These are phyloP conservation scores for Stellera chamaejasme DNA, from an alignment of 345 rosid genomes.

Conservation along the genomic window DNA sequence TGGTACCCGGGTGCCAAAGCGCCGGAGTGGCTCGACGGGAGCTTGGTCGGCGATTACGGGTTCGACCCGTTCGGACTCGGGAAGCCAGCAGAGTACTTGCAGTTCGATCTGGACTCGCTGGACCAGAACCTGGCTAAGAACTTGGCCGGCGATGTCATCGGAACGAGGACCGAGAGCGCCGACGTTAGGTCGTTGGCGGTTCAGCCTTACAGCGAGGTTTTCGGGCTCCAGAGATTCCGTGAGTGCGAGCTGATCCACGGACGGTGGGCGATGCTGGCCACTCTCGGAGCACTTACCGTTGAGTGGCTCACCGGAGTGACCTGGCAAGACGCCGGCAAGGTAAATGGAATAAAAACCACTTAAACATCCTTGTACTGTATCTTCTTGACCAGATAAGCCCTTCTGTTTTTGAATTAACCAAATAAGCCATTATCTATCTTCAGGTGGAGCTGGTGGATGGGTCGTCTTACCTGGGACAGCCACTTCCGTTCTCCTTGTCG, in stretches of 20 bases:
- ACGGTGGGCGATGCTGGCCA: constrained; percentile 80
- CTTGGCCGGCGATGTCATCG: constrained; percentile 42
- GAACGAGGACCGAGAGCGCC: constrained; percentile 36
- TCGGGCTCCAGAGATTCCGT: constrained; percentile 67
- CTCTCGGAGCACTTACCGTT: constrained; percentile 61
- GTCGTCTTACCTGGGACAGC: constrained; percentile 87
- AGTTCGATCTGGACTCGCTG: constrained; percentile 59
- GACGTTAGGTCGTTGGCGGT: constrained; percentile 61
- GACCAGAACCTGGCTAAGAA: constrained; percentile 77
- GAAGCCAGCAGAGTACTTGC: constrained; percentile 68
- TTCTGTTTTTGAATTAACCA: no score
- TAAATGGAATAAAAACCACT: constrained; percentile 1
- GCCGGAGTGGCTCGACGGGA: constrained; percentile 60
- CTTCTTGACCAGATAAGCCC: background rate
- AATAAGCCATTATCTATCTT: background rate
- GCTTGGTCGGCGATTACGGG: constrained; percentile 66
- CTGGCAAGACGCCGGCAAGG: constrained; percentile 88
- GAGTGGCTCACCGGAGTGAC: constrained; percentile 75
- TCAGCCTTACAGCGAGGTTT: constrained; percentile 70
- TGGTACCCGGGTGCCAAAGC: constrained; percentile 73
- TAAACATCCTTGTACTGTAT: no score
- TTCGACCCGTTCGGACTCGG: constrained; percentile 74
- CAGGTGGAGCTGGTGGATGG: constrained; percentile 94
- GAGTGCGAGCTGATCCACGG: constrained; percentile 81
- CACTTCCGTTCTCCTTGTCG: constrained; percentile 77